Evolutionary conservation across 176 grass and related monocot genomes (phyloP), one percentile per base, ranked within the genome.

Genomic region (Aegilops bicornis): DNA sequence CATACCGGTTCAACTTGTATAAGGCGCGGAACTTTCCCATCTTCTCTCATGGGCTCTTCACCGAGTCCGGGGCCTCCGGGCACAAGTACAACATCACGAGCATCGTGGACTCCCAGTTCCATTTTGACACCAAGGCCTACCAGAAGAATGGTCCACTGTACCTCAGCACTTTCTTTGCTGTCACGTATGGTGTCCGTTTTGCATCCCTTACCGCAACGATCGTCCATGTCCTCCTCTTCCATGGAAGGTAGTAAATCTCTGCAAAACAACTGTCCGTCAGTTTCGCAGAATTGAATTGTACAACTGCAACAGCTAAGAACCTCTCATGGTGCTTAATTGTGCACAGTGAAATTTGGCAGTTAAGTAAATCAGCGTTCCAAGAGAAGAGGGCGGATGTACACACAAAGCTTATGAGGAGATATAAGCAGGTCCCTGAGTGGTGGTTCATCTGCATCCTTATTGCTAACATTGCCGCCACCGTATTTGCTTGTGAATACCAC

Each of bases 21-120:
- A 42, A 42, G 39, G 39, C 39, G 9, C 39, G 2, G 39, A 42
- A 42, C 39, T 42, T 42, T 42, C 39, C 39, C 39, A 42, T 42
- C 39, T 98, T 98, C 66, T 98, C 96, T 10, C 89, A 92, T 19
- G 93, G 80, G 0, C 88, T 98, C 60, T 98, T 98, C 88, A 90
- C 87, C 0, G 25, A 37, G 0, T 58, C 85, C 0, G n/a, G n/a
- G n/a, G n/a, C n/a, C n/a, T n/a, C n/a, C n/a, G 95, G 95, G 14
- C 91, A 95, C 36, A 87, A 15, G 0, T 98, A 98, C 84, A 95
- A 98, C 80, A 95, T 98, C 86, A 90, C 91, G 0, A 83, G 73
- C 73, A 93, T 98, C 14, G 79, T 98, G 10, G 91, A 95, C 61
- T 89, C 93, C 15, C 43, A 93, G 10, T 98, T 98, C 42, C 95